Conservation (phyloP, 345 rosid species). For the Salix udensis region DNA sequence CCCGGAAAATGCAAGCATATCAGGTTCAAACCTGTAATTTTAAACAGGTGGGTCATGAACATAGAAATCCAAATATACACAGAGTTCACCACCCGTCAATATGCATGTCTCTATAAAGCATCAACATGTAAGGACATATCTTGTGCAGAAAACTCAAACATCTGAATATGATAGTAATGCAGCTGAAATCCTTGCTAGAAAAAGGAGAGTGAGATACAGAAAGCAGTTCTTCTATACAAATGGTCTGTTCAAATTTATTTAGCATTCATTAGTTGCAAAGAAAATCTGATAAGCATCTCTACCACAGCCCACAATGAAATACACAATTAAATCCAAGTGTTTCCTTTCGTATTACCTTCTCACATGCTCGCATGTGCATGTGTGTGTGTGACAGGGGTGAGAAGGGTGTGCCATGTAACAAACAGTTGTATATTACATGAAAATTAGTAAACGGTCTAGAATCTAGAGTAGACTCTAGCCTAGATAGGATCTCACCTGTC, state of each 20-base stretch:
- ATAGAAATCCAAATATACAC: not conserved
- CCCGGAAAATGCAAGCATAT: slow-evolving; percentile 98
- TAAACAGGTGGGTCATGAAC: not conserved
- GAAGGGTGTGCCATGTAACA: not conserved
- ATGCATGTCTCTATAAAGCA: not conserved
- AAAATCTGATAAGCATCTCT: not conserved
- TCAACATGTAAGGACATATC: not conserved
- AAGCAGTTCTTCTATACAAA: not conserved
- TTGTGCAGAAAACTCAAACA: not conserved
- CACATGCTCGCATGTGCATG: no score
- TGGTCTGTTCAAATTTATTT: not conserved
- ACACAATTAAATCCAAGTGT: not conserved
- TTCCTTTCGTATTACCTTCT: no score
- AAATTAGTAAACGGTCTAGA: not conserved
- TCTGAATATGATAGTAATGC: not conserved
- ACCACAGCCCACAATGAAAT: not conserved
- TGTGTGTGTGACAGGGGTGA: not conserved
- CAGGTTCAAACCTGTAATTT: slow-evolving; percentile 85
- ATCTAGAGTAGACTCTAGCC: not conserved
- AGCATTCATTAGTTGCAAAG: not conserved
- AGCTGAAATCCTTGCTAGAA: not conserved
- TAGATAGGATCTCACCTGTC: not conserved
- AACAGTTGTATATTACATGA: not conserved
- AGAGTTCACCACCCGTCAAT: not conserved
- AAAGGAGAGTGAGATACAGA: not conserved